These are phyloP conservation scores for Aspergillus conjunctus DNA, from an alignment of 495 filamentous ascomycete genomes.

Conservation along the genomic window DNA sequence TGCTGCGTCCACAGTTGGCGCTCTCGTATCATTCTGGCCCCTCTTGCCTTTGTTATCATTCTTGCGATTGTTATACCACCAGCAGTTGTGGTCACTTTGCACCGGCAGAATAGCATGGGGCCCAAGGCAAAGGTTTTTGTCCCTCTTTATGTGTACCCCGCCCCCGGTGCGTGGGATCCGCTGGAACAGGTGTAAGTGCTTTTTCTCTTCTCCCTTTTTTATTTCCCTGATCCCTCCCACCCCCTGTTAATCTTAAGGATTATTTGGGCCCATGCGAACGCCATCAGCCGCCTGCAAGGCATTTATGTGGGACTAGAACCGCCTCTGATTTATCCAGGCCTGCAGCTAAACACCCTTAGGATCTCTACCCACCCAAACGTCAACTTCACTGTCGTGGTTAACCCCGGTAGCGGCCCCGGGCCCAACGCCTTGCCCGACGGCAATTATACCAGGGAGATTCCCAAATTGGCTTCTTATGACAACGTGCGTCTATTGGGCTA, in stretches of 20 bases:
- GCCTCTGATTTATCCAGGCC: constrained; percentile 16
- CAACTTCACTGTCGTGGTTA: constrained; percentile 57
- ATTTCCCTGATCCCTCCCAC: constrained; percentile 12
- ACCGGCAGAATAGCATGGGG: constrained; percentile 43
- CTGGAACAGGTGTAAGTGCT: constrained; percentile 49
- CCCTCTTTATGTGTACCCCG: constrained; percentile 59
- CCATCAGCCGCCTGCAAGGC: constrained; percentile 29
- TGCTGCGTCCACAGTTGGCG: constrained; percentile 34
- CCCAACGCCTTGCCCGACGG: constrained; percentile 45
- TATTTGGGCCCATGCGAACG: constrained; percentile 26
- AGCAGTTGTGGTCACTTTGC: constrained; percentile 37
- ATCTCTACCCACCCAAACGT: constrained; percentile 45
- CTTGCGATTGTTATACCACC: constrained; percentile 40
- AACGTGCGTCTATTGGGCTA: constrained; percentile 60
- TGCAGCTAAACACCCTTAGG: constrained; percentile 39
- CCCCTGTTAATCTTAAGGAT: constrained; percentile 18
- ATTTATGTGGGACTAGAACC: constrained; percentile 23
- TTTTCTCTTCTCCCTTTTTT: constrained; percentile 18
- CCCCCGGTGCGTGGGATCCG: constrained; percentile 52
- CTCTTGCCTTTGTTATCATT: constrained; percentile 34
- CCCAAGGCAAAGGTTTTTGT: constrained; percentile 51
- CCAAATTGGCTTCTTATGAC: constrained; percentile 40
- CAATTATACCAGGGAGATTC: constrained; percentile 54
- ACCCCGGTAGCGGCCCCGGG: constrained; percentile 58
- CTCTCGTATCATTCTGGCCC: constrained; percentile 32